Conservation (phyloP, 805 yeast species). For the Nakazawaea peltata region DNA sequence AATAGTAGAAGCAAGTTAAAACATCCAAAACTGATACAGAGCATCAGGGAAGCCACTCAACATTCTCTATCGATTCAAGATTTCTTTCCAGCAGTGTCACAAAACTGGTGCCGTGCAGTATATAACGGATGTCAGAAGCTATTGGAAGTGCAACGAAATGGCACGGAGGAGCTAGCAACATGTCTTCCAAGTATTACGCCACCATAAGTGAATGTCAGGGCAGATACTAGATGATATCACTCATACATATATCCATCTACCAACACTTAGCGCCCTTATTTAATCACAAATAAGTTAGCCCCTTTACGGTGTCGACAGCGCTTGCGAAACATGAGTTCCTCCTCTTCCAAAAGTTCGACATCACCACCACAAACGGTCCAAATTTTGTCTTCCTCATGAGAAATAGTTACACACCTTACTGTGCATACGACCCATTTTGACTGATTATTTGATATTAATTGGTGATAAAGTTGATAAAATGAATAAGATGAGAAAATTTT, state of each 20-base stretch:
- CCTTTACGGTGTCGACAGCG: too few relatives aligned
- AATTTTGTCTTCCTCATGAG: conserved; percentile 17
- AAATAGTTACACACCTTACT: conserved; percentile 69
- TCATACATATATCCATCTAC: too few relatives aligned
- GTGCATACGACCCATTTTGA: conserved; percentile 99
- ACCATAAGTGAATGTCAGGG: too few relatives aligned
- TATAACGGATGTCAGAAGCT: conserved; percentile 9
- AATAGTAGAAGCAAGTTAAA: conserved; percentile 11
- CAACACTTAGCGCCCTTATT: too few relatives aligned
- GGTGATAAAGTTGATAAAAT: conserved; percentile 2
- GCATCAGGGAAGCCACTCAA: conserved; percentile 4
- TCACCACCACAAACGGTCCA: conserved; percentile 24
- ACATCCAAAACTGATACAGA: not conserved
- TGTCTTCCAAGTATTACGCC: too few relatives aligned
- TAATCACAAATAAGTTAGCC: too few relatives aligned
- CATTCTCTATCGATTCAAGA: conserved; percentile 4
- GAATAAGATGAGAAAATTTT: conserved; percentile 14
- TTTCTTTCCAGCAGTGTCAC: conserved; percentile 12
- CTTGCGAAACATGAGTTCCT: too few relatives aligned
- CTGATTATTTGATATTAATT: conserved; percentile 26
- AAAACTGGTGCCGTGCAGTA: conserved; percentile 49
- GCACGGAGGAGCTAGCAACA: too few relatives aligned
- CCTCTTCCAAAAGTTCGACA: too few relatives aligned
- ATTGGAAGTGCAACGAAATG: too few relatives aligned
- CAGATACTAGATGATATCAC: too few relatives aligned